These are phyloP conservation scores for Phlebiopsis gigantea DNA, from an alignment of 768 basidiomycete species.

Conservation along the genomic window DNA sequence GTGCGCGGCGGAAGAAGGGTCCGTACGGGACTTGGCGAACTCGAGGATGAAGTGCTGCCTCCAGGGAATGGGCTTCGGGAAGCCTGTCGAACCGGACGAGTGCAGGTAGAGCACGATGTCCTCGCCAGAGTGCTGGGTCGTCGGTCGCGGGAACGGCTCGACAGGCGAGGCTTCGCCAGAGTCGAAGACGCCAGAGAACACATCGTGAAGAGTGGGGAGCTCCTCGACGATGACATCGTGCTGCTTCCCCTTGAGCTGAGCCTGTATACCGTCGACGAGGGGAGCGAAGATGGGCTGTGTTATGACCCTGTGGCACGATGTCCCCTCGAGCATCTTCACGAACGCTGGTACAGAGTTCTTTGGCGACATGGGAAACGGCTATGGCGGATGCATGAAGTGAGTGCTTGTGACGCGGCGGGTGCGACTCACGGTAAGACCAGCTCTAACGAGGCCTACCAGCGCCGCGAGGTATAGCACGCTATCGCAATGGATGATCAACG, in stretches of 20 bases:
- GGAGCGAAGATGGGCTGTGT: conserved; percentile 17
- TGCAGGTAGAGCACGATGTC: not conserved
- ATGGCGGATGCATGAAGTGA: not conserved
- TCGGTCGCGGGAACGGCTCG: not conserved
- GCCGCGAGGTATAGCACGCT: conserved; percentile 17
- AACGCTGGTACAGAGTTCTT: conserved; percentile 32
- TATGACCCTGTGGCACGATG: conserved; percentile 20
- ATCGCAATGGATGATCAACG: conserved; percentile 19
- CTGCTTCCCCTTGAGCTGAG: not conserved
- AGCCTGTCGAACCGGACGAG: conserved; percentile 24
- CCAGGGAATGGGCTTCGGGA: conserved; percentile 24
- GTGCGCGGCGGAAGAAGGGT: not conserved
- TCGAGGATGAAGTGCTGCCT: conserved; percentile 15
- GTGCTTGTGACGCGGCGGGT: conserved; percentile 15
- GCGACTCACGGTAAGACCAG: conserved; percentile 12
- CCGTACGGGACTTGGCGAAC: conserved; percentile 10
- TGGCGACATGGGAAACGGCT: conserved; percentile 30
- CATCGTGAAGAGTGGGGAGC: not conserved
- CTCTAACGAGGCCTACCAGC: conserved; percentile 17
- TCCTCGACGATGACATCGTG: not conserved
- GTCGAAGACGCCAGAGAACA: not conserved
- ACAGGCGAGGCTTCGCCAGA: conserved; percentile 15
- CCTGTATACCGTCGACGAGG: conserved; percentile 9
- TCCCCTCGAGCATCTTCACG: conserved; percentile 28
- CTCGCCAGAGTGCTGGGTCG: not conserved